These are phyloP conservation scores for Globisporangium mamillatum DNA, from an alignment of 352 stramenopile species.

Conservation along the genomic window DNA sequence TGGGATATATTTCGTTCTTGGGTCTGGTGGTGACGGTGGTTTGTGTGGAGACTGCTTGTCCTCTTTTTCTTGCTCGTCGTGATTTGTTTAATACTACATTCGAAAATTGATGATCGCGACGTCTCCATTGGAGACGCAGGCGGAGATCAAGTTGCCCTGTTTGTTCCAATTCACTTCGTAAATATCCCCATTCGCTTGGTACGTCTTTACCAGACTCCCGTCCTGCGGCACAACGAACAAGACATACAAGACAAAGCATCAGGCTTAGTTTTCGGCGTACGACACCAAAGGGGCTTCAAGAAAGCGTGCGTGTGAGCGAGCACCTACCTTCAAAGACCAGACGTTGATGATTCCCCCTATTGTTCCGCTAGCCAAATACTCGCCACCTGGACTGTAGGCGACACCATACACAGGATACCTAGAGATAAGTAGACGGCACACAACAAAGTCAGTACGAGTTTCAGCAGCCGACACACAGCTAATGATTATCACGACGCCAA, in stretches of 20 bases:
- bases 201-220: constrained; percentile 79
- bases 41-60: constrained; percentile 9
- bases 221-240: constrained; percentile 35
- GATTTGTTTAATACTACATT: constrained; percentile 85
- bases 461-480: background rate
- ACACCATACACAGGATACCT: constrained; percentile 87
- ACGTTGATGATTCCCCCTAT: constrained; percentile 97
- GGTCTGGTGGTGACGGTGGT: background rate
- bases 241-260: background rate
- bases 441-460: constrained; percentile 22
- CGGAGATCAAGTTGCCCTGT: constrained; percentile 80
- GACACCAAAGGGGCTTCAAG: background rate
- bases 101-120: constrained; percentile 89
- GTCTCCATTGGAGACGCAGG: constrained; percentile 84
- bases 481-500: constrained; percentile 21
- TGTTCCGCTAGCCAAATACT: constrained; percentile 96
- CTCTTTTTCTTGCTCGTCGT: constrained; percentile 13
- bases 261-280: constrained; percentile 30
- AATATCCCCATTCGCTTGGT: constrained; percentile 94
- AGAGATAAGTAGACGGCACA: constrained; percentile 9
- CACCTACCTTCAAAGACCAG: constrained; percentile 93
- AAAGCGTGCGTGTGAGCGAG: background rate
- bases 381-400: constrained; percentile 84
- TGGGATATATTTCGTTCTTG: constrained; percentile 19
- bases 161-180: constrained; percentile 99